These are phyloP conservation scores for Mycena haematopus DNA, from an alignment of 768 basidiomycete genomes.

Conservation along the genomic window DNA sequence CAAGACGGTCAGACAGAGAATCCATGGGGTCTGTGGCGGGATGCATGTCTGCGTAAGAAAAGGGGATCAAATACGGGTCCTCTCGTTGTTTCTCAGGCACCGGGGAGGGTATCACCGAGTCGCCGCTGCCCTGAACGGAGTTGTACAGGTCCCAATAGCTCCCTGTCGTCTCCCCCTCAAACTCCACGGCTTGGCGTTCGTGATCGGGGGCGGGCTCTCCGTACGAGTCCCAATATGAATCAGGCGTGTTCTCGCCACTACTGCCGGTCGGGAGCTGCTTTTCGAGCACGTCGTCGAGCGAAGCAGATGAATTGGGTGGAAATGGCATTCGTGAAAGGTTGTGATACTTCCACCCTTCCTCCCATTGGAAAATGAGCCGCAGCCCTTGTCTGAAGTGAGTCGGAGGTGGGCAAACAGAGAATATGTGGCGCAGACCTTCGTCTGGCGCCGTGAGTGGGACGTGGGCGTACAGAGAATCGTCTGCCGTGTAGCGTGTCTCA, in stretches of 20 bases:
- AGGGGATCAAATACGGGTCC: slow-evolving; percentile 8
- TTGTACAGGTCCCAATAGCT: slow-evolving; percentile 60
- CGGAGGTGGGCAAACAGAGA: slow-evolving; percentile 63
- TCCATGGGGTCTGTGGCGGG: slow-evolving; percentile 26
- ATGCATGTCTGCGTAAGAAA: slow-evolving; percentile 25
- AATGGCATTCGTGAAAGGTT: slow-evolving; percentile 75
- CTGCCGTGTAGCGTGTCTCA: slow-evolving; percentile 36
- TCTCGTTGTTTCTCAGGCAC: slow-evolving; percentile 27
- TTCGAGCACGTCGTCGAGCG: slow-evolving; percentile 44
- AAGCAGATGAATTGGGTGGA: slow-evolving; percentile 49
- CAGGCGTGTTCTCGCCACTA: slow-evolving; percentile 52
- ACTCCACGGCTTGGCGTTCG: slow-evolving; percentile 30
- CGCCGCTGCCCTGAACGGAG: slow-evolving; percentile 51
- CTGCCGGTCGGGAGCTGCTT: slow-evolving; percentile 32
- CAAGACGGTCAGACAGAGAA: slow-evolving; percentile 21
- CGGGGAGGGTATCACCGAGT: slow-evolving; percentile 61
- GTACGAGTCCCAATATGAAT: slow-evolving; percentile 76
- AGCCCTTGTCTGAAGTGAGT: slow-evolving; percentile 47
- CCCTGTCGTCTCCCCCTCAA: slow-evolving; percentile 32
- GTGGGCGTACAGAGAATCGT: slow-evolving; percentile 65
- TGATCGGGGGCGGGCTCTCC: slow-evolving; percentile 44
- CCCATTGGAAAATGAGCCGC: slow-evolving; percentile 75
- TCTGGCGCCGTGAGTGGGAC: slow-evolving; percentile 46
- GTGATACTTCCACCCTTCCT: slow-evolving; percentile 72
- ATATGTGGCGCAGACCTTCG: slow-evolving; percentile 31